Conservation (phyloP, 306 rosid species). For the Prinsepia uniflora region DNA sequence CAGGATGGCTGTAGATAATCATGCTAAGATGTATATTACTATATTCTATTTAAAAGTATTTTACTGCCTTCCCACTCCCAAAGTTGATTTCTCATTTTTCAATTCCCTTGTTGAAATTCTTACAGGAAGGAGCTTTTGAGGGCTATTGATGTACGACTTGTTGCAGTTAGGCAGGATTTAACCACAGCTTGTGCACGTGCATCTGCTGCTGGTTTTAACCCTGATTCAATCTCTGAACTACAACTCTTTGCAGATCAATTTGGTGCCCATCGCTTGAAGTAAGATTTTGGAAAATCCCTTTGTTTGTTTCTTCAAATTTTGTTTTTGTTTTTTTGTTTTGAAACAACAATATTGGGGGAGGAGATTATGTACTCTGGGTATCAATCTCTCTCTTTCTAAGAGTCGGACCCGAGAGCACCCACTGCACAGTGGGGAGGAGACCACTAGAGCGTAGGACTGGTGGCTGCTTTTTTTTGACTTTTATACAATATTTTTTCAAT, state of each 20-base stretch:
- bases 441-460: too few relatives aligned
- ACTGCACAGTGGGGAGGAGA: too few relatives aligned
- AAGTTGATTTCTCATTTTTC: slow-evolving; percentile 4
- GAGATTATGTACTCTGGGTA: too few relatives aligned
- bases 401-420: too few relatives aligned
- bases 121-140: slow-evolving; percentile 86
- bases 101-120: slow-evolving; percentile 4
- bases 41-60: neutral
- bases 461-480: neutral
- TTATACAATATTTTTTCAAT: neutral
- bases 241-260: slow-evolving; percentile 71
- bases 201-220: slow-evolving; percentile 80
- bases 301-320: neutral
- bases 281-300: slow-evolving; percentile 31
- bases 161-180: slow-evolving; percentile 80
- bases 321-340: too few relatives aligned
- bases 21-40: neutral
- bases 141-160: slow-evolving; percentile 86
- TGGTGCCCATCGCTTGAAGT: slow-evolving; percentile 74
- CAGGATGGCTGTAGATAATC: neutral
- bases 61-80: neutral
- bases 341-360: too few relatives aligned
- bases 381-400: too few relatives aligned
- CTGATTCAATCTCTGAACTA: slow-evolving; percentile 61
- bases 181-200: slow-evolving; percentile 72